Percentiles rank a stretch among this genome's conserved stretches.
These are phyloP conservation scores for Aspergillus coremiiformis DNA, from an alignment of 495 filamentous ascomycete species.

Conservation along the genomic window DNA sequence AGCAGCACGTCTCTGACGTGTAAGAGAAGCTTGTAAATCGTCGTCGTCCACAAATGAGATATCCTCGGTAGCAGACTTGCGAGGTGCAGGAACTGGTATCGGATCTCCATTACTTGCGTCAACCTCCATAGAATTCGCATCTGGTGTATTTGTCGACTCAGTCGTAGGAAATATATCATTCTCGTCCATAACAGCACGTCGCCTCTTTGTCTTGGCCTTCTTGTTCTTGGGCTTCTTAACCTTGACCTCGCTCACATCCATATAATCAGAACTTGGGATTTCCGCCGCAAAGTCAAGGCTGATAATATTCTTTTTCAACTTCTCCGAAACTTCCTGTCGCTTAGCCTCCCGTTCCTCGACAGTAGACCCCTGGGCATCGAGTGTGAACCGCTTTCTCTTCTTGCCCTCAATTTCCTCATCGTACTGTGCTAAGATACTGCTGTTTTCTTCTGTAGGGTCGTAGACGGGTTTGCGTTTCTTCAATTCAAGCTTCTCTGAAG, in stretches of 20 bases:
- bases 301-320: conserved; percentile 60
- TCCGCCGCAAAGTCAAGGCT: conserved; percentile 66
- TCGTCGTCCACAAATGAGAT: conserved; percentile 82
- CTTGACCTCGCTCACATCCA: conserved; percentile 77
- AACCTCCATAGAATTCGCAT: conserved; percentile 65
- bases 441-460: conserved; percentile 64
- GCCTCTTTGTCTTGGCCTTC: conserved; percentile 69
- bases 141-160: conserved; percentile 31
- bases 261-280: conserved; percentile 72
- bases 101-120: conserved; percentile 45
- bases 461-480: conserved; percentile 93
- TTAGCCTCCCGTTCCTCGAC: conserved; percentile 56
- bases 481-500: conserved; percentile 67
- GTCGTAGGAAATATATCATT: conserved; percentile 57
- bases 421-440: conserved; percentile 74
- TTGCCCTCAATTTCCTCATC: conserved; percentile 94
- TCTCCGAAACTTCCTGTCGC: conserved; percentile 48
- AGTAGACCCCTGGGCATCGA: conserved; percentile 67
- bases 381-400: conserved; percentile 79
- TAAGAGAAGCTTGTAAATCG: conserved; percentile 78
- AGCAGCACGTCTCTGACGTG: conserved; percentile 68
- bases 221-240: conserved; percentile 92
- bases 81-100: conserved; percentile 28
- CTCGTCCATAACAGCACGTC: conserved; percentile 63
- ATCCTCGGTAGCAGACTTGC: conserved; percentile 58